Percentiles rank a stretch among this genome's conserved stretches.
These are phyloP conservation scores for Fraxinus americana DNA, from an alignment of 257 asterid species.

Conservation along the genomic window DNA sequence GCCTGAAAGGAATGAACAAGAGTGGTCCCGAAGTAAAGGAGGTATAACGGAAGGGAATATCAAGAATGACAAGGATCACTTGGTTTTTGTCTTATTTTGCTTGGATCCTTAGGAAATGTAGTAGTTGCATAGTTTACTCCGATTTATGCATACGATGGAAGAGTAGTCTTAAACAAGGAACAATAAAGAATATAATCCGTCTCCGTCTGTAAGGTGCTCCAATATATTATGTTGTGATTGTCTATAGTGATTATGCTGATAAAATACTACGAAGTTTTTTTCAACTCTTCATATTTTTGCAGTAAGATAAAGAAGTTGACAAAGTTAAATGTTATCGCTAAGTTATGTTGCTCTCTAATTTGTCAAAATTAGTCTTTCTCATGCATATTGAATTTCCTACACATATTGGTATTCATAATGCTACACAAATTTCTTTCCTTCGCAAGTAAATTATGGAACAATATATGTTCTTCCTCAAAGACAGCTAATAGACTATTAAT, in stretches of 20 bases:
- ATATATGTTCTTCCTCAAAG: no score
- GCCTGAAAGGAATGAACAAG: not conserved
- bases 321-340: no score
- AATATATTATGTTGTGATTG: not conserved
- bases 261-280: not conserved
- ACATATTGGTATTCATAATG: no score
- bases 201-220: not conserved
- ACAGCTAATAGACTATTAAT: no score
- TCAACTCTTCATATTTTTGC: not conserved
- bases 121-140: not conserved
- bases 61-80: slow-evolving; percentile 9
- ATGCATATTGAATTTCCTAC: no score
- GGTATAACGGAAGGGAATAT: slow-evolving; percentile 11
- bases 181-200: not conserved
- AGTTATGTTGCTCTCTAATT: no score
- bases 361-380: no score
- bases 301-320: not conserved
- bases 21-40: not conserved
- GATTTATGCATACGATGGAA: not conserved
- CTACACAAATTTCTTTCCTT: no score
- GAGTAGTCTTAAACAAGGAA: not conserved
- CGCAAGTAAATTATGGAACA: no score
- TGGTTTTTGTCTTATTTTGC: not conserved
- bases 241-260: not conserved
- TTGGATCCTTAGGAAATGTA: slow-evolving; percentile 10